A percentile compares a stretch with the other conserved stretches of the same genome.
phyloP scores from a whole-genome alignment of 2,329 filamentous ascomycete species.

The Dendrostoma leiphaemia region DNA sequence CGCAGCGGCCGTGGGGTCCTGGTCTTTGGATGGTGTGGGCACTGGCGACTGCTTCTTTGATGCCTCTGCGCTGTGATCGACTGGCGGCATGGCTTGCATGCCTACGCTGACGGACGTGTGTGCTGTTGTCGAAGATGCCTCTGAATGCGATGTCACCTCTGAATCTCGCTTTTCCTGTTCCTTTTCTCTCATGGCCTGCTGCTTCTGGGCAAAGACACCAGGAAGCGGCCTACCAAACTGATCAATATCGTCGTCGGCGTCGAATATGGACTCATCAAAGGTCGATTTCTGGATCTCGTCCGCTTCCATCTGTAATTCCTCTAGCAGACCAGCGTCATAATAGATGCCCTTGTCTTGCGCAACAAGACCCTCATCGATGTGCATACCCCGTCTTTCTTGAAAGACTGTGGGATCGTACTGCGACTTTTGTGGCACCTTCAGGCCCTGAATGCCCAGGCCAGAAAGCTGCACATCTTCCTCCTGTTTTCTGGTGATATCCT shows the following conservation, averaged over 20 bases:
- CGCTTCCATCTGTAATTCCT: conserved; percentile 45
- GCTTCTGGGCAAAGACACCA: conserved; percentile 54
- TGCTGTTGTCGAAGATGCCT: conserved; percentile 48
- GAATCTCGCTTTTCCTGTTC: conserved; percentile 43
- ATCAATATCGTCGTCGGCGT: conserved; percentile 65
- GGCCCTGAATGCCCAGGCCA: conserved; percentile 44
- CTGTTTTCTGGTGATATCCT: neutral
- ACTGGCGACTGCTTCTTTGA: conserved; percentile 18
- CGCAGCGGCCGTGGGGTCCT: conserved; percentile 45
- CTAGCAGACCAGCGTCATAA: conserved; percentile 61
- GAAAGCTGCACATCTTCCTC: conserved; percentile 25
- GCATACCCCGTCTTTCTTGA: conserved; percentile 16
- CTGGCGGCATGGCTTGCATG: conserved; percentile 23
- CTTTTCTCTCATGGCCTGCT: conserved; percentile 43
- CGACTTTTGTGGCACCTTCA: conserved; percentile 21
- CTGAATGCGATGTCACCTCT: conserved; percentile 45
- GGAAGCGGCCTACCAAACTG: conserved; percentile 59
- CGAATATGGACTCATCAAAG: conserved; percentile 74
- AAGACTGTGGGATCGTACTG: conserved; percentile 21
- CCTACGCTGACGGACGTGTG: conserved; percentile 49
- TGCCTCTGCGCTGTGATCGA: conserved; percentile 12
- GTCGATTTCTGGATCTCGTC: conserved; percentile 51
- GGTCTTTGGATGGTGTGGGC: conserved; percentile 20
- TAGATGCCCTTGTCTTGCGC: conserved; percentile 61
- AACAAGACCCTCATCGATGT: conserved; percentile 2